A percentile compares a stretch with the other conserved stretches of the same genome.
Evolutionary conservation across 23 red algal genomes (phyloP).

Genomic region (Gracilaria caudata): DNA sequence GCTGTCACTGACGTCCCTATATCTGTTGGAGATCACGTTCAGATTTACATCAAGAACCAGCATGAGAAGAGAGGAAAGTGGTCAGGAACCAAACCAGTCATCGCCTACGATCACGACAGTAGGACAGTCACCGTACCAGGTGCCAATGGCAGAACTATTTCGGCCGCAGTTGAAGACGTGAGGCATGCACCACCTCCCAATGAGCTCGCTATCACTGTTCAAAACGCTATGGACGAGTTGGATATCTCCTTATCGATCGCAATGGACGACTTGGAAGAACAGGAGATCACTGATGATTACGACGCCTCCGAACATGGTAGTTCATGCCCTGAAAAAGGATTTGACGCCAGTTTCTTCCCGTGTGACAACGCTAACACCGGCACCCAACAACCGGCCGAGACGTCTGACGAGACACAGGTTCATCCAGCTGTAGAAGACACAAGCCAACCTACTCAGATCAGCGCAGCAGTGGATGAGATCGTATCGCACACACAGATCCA

Average conservation of each 20-base stretch:
- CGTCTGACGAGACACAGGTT: no score
- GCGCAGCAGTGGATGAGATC: no score
- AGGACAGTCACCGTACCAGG: constrained; percentile 18
- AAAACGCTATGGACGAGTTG: constrained; percentile 22
- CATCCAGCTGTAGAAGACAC: no score
- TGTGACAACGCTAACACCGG: no score
- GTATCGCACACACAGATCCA: not conserved
- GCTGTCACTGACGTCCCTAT: constrained; percentile 6
- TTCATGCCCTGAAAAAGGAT: no score
- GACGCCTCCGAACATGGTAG: no score
- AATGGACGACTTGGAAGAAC: no score
- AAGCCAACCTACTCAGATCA: no score
- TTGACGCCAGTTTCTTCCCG: no score
- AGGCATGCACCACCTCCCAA: not conserved
- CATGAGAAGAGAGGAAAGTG: constrained; percentile 39
- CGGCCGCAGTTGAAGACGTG: constrained; percentile 36
- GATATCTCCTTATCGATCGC: not conserved
- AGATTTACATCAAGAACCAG: constrained; percentile 28
- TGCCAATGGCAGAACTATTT: constrained; percentile 1
- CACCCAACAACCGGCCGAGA: no score
- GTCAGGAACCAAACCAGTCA: not conserved
- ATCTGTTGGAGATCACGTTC: constrained; percentile 38
- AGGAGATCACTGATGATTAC: no score
- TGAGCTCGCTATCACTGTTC: not conserved
- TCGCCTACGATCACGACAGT: constrained; percentile 7